A percentile compares a stretch with the other conserved stretches of the same genome.
Conservation (phyloP, 2,329 filamentous ascomycete species). For the Ploettnerulaceae sp. region DNA sequence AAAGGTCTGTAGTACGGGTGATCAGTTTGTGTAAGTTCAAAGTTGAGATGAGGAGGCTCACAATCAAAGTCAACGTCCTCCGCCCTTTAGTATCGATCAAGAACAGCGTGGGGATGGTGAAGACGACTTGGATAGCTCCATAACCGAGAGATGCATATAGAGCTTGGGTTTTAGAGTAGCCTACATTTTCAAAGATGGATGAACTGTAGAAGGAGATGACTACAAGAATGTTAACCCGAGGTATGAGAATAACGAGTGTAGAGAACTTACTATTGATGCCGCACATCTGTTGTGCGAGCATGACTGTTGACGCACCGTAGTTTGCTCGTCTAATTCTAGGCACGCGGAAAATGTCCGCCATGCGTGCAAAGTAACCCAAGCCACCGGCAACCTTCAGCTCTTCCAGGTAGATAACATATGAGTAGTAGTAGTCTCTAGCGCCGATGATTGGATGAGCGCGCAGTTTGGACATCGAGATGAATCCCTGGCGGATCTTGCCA, state of each 20-base stretch:
- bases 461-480: constrained; percentile 55
- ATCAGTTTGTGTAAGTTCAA: constrained; percentile 42
- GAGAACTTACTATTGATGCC: constrained; percentile 51
- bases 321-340: constrained; percentile 47
- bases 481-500: constrained; percentile 42
- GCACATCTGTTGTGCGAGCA: constrained; percentile 50
- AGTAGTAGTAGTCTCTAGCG: constrained; percentile 59
- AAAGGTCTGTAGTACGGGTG: constrained; percentile 42
- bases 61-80: constrained; percentile 44
- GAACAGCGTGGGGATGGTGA: constrained; percentile 52
- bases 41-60: constrained; percentile 34
- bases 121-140: constrained; percentile 56
- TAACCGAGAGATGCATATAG: constrained; percentile 60
- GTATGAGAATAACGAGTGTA: constrained; percentile 42
- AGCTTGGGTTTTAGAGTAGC: constrained; percentile 49
- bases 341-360: constrained; percentile 42
- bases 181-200: constrained; percentile 53
- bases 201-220: constrained; percentile 72
- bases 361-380: constrained; percentile 39
- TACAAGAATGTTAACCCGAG: constrained; percentile 38
- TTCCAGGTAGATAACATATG: constrained; percentile 57
- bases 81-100: constrained; percentile 64
- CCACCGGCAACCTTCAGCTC: constrained; percentile 45
- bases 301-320: constrained; percentile 53
- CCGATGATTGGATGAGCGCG: constrained; percentile 57